A percentile compares a stretch with the other conserved stretches of the same genome.
phyloP scores from a whole-genome alignment of 23 red algal genomes.

The Gracilaria gracilis region DNA sequence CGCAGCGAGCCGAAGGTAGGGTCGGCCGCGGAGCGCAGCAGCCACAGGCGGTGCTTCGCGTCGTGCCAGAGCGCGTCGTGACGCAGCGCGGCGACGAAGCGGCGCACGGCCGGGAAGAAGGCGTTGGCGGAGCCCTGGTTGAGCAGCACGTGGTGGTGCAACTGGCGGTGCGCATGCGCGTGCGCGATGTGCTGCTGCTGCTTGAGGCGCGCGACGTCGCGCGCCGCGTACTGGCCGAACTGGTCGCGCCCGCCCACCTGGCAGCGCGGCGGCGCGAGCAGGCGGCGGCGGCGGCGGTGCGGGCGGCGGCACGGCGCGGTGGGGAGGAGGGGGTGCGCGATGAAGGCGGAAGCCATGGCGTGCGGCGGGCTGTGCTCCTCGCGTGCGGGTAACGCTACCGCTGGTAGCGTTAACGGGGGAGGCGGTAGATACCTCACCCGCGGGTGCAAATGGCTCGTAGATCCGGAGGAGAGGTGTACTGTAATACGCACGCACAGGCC shows the following conservation, averaged over 20 bases:
- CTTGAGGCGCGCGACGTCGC: slow-evolving; percentile 1
- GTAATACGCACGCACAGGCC: too few relatives aligned
- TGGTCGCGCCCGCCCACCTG: slow-evolving; percentile 28
- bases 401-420: too few relatives aligned
- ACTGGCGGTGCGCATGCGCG: background rate
- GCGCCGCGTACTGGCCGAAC: slow-evolving; percentile 44
- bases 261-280: background rate
- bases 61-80: background rate
- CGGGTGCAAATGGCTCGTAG: too few relatives aligned
- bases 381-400: too few relatives aligned
- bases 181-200: background rate
- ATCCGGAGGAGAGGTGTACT: too few relatives aligned
- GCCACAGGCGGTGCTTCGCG: background rate
- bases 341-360: background rate
- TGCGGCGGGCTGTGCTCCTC: background rate
- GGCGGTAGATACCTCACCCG: too few relatives aligned
- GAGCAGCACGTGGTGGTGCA: slow-evolving; percentile 47
- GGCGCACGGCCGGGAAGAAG: slow-evolving; percentile 29
- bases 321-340: background rate
- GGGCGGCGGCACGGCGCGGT: too few relatives aligned
- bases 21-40: slow-evolving; percentile 31
- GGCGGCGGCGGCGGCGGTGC: background rate
- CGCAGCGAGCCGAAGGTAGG: slow-evolving; percentile 40
- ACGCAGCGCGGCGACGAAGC: background rate
- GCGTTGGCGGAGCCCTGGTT: slow-evolving; percentile 1